Percentiles rank a stretch among this genome's conserved stretches.
phyloP scores from a whole-genome alignment of 306 rosid genomes.

The Parietaria judaica region DNA sequence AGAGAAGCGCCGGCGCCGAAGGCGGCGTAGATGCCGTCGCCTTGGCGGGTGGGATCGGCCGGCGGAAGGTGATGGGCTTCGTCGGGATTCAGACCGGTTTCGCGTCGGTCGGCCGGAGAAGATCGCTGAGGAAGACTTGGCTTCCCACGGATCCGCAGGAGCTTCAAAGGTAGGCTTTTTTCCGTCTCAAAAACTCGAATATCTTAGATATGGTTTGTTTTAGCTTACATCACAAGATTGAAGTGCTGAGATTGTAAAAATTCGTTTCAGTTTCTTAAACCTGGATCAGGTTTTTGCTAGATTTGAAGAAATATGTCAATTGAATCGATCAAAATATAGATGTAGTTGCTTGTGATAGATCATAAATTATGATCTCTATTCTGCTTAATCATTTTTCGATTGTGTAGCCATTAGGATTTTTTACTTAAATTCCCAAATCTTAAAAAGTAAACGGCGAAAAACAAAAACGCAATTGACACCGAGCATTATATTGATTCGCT shows the following conservation, averaged over 20 bases:
- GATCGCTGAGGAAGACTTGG: conserved; percentile 79
- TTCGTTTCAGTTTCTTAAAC: too few relatives aligned
- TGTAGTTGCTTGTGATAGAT: not conserved
- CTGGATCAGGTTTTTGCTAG: too few relatives aligned
- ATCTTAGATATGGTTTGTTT: not conserved
- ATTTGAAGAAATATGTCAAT: not conserved
- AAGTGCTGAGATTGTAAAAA: too few relatives aligned
- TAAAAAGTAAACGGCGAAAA: too few relatives aligned
- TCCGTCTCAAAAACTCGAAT: too few relatives aligned
- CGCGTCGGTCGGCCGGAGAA: conserved; percentile 66
- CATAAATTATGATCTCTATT: not conserved
- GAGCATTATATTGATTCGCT: too few relatives aligned
- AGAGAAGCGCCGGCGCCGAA: conserved; percentile 24
- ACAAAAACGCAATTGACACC: too few relatives aligned
- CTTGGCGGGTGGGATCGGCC: conserved; percentile 2
- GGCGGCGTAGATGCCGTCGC: not conserved
- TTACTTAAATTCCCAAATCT: not conserved
- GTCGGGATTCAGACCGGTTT: conserved; percentile 90
- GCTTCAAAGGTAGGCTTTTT: conserved; percentile 51
- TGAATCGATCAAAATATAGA: not conserved
- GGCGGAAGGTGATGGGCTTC: conserved; percentile 80
- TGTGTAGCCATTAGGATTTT: not conserved
- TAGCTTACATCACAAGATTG: too few relatives aligned
- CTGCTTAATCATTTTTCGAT: not conserved
- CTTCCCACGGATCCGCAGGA: conserved; percentile 77